Evolutionary conservation across 176 grass and related monocot species (phyloP).

Genomic region (Paspalum notatum): DNA sequence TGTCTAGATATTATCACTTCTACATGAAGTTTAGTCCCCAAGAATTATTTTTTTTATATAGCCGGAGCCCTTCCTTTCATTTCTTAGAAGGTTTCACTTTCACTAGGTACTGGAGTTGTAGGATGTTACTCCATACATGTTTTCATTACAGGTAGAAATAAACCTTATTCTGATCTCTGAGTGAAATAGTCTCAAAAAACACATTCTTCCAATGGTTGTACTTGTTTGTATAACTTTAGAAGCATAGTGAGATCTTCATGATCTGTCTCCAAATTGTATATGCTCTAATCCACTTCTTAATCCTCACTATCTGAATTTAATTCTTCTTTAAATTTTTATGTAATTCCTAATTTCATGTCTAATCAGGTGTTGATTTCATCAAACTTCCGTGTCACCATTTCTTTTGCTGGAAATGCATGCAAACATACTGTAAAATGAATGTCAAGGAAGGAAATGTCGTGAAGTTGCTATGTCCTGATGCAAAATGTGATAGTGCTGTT

Average conservation of each 20-base stretch:
- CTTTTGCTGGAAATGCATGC: conserved; percentile 83
- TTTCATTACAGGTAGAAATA: conserved; percentile 7
- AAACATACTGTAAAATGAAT: conserved; percentile 74
- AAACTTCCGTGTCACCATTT: conserved; percentile 82
- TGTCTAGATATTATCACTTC: conserved; percentile 4
- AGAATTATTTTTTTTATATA: not conserved
- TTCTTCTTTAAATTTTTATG: not conserved
- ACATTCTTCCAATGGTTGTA: not conserved
- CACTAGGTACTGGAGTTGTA: not conserved
- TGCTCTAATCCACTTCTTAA: conserved; percentile 13
- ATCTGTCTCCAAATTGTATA: conserved; percentile 20
- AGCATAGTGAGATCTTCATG: conserved; percentile 11
- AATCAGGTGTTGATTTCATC: conserved; percentile 68
- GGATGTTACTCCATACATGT: conserved; percentile 3
- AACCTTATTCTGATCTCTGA: conserved; percentile 1
- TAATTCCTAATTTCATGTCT: conserved; percentile 22
- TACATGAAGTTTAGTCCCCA: conserved; percentile 3
- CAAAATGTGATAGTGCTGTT: conserved; percentile 60
- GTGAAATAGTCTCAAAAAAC: conserved; percentile 17
- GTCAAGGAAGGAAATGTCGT: conserved; percentile 73
- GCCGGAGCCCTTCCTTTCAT: too few species aligned
- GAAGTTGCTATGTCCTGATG: conserved; percentile 72
- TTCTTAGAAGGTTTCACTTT: not conserved
- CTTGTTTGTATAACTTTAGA: conserved; percentile 22
- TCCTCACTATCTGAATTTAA: conserved; percentile 29